These are phyloP conservation scores for Aspergillus indologenus DNA, from an alignment of 495 filamentous ascomycete species.

Conservation along the genomic window DNA sequence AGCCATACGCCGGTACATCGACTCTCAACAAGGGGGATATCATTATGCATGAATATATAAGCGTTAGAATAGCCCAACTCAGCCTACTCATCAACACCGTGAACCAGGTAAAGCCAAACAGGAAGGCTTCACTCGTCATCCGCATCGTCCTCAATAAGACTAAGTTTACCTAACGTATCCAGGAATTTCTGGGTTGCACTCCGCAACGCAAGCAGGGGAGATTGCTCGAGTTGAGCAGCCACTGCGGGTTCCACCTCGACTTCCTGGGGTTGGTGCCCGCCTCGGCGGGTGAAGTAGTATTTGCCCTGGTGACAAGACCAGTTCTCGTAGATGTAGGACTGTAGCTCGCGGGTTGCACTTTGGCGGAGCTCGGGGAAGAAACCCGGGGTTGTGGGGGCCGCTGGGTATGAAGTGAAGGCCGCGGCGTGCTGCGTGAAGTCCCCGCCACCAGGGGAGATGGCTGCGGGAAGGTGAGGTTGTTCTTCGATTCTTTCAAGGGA, in stretches of 20 bases:
- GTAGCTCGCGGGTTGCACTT: slow-evolving; percentile 35
- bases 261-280: slow-evolving; percentile 35
- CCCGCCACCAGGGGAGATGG: not conserved
- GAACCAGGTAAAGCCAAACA: not conserved
- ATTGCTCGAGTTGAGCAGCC: slow-evolving; percentile 21
- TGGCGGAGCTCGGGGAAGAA: slow-evolving; percentile 26
- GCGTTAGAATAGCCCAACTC: too few relatives aligned
- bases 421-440: not conserved
- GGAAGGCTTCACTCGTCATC: not conserved
- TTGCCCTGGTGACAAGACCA: slow-evolving; percentile 38
- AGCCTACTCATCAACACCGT: not conserved
- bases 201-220: not conserved
- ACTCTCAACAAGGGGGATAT: too few relatives aligned
- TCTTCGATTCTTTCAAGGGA: slow-evolving; percentile 31
- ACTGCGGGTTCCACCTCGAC: slow-evolving; percentile 26
- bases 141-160: not conserved
- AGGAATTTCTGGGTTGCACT: not conserved
- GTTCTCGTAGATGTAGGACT: slow-evolving; percentile 34
- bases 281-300: slow-evolving; percentile 43
- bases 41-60: not conserved
- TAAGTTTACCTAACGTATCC: not conserved
- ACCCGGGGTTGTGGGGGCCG: slow-evolving; percentile 10
- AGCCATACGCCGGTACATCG: too few relatives aligned
- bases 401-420: not conserved
- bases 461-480: not conserved